Base-by-base conservation (phyloP, 176 grass and related monocot genomes). In the Pontederia crassipes region DNA sequence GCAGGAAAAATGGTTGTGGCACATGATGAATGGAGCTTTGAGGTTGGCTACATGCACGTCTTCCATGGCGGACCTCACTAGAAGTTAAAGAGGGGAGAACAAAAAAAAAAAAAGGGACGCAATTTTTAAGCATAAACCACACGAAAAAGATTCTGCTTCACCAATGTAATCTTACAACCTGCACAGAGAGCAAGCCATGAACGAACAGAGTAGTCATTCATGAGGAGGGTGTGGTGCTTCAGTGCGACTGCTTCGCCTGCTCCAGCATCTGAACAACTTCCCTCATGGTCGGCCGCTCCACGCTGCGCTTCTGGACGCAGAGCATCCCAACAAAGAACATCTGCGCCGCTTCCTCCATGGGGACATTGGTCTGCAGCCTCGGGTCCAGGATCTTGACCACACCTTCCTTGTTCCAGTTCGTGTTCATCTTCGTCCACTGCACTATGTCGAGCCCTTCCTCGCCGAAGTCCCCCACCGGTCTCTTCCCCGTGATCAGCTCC, bases 301-400 rank as follows among this genome's bases (percentile, higher is more conserved):
- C 78, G 54, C 90, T 95, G 8, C 77, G 90, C 68, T 95, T 86
- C 0, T 79, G 82, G 17, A 95, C 83, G n/a, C 90, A 95, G 0
- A 95, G 75, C 90, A 90, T 90, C n/a, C 86, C 80, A 2, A 89
- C 86, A 10, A 89, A 89, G 69, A 95, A 95, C 53, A 95, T 75
- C 9, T 89, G 86, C 10, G 65, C 82, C 2, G 80, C 60, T 52
- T 95, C 90, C 4, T 84, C 75, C 10, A 90, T 12, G 0, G 83
- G 78, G 9, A 84, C 86, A 17, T 77, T 77, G 4, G 32, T 2
- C 77, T 64, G 32, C 32, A 90, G 86, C 2, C 90, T 75, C 0
- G 74, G 63, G 62, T 95, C 89, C 10, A 71, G 51, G 59, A 95
- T 89, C 82, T 86, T 86, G 11, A 55, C 63, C 49, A 81, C 79